Base-by-base conservation (phyloP, 169 alveolate species). In the Amoebophrya sp. region DNA sequence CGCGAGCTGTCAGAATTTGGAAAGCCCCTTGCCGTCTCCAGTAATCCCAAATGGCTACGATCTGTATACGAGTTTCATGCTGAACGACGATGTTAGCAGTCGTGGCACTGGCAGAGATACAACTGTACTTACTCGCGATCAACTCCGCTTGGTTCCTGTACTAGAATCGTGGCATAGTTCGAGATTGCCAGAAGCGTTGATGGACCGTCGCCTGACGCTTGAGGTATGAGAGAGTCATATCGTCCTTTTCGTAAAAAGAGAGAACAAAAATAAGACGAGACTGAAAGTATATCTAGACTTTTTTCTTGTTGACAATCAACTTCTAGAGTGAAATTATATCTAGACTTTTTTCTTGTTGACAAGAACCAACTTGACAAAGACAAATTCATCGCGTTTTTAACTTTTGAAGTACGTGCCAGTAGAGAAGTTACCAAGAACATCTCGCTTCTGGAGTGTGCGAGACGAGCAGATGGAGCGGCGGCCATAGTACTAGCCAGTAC, bases 391-490 rank as follows among this genome's bases (percentile, higher is more conserved):
- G n/a, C n/a, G n/a, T n/a, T n/a, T n/a, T n/a, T n/a, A n/a, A n/a
- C n/a, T n/a, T n/a, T n/a, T n/a, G n/a, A n/a, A n/a, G n/a, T n/a
- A n/a, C n/a, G n/a, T n/a, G n/a, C n/a, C n/a, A n/a, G n/a, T n/a
- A n/a, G n/a, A n/a, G n/a, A n/a, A n/a, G 65, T 47, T 6, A 47
- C 65, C 29, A 18, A 47, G 65, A 47, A 47, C 65, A 47, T 47
- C 65, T 47, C 65, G 29, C 18, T 47, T 6, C 65, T 47, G 29
- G 89, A 78, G 33, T n/a, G 41, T 55, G 33, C 41, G 0, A 33
- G 91, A n/a, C 76, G 93, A 39, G 93, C 93, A 2, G 93, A 92
- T 41, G 93, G 93, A 18, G 93, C 91, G n/a, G 93, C 93, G 26
- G 93, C 93, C 77, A 83, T 92, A 91, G 89, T 92, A 39, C 91